These are phyloP conservation scores for Clonostachys chloroleuca DNA, from an alignment of 2,329 filamentous ascomycete genomes.

Conservation along the genomic window DNA sequence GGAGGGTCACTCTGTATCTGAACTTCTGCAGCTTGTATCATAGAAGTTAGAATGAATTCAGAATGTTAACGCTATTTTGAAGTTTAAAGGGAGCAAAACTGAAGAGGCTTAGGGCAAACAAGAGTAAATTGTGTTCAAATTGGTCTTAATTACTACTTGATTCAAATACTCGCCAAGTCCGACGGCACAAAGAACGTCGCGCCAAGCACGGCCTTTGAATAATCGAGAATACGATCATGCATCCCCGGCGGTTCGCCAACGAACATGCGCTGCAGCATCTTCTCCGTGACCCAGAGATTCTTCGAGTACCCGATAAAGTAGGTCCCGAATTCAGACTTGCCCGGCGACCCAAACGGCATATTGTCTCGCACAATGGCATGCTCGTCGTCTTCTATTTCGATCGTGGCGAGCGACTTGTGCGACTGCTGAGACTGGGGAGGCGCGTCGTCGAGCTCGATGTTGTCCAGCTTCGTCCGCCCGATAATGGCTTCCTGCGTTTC, in stretches of 20 bases:
- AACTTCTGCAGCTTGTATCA: too few relatives aligned
- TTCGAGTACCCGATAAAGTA: conserved; percentile 54
- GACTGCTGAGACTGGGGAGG: conserved; percentile 36
- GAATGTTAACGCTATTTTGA: too few relatives aligned
- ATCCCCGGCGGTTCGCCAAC: conserved; percentile 45
- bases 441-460: conserved; percentile 50
- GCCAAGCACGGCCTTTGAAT: conserved; percentile 46
- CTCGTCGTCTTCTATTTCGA: conserved; percentile 45
- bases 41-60: too few relatives aligned
- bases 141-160: too few relatives aligned
- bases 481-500: conserved; percentile 53
- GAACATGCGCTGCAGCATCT: conserved; percentile 55
- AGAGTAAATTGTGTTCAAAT: too few relatives aligned
- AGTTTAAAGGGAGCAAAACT: too few relatives aligned
- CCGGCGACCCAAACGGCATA: conserved; percentile 55
- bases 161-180: too few relatives aligned
- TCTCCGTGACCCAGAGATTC: conserved; percentile 51
- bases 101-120: too few relatives aligned
- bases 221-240: conserved; percentile 52
- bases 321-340: conserved; percentile 45
- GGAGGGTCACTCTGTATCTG: too few relatives aligned
- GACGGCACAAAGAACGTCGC: conserved; percentile 47
- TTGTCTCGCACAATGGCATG: conserved; percentile 52
- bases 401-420: conserved; percentile 50
- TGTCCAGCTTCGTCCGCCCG: conserved; percentile 53